These are phyloP conservation scores for Cladobotryum protrusum DNA, from an alignment of 2,329 filamentous ascomycete genomes.

Conservation along the genomic window DNA sequence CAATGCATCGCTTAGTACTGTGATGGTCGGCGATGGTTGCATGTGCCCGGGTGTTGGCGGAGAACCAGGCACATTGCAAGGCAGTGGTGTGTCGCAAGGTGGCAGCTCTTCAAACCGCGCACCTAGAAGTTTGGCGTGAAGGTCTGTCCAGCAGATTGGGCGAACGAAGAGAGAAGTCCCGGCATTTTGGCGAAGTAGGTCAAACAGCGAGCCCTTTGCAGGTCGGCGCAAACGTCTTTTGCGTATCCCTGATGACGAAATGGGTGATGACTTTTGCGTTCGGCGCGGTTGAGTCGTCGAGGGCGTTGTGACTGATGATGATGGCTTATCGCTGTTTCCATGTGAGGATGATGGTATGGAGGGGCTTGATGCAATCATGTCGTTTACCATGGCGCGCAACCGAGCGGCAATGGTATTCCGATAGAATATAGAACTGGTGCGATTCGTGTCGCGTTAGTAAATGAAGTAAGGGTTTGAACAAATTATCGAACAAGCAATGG, in stretches of 20 bases:
- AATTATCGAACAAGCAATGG: too few species aligned
- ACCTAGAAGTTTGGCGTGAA: slow-evolving; percentile 42
- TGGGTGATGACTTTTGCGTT: slow-evolving; percentile 6
- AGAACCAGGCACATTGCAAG: slow-evolving; percentile 25
- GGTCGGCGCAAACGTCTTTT: slow-evolving; percentile 30
- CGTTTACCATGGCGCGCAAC: slow-evolving; percentile 24
- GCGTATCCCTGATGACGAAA: slow-evolving; percentile 8
- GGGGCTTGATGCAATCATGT: slow-evolving; percentile 11
- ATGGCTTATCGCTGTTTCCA: not conserved
- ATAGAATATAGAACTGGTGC: slow-evolving; percentile 16
- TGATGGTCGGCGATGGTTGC: slow-evolving; percentile 37
- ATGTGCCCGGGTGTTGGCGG: slow-evolving; percentile 31
- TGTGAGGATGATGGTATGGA: slow-evolving; percentile 3
- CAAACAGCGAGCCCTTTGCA: slow-evolving; percentile 44
- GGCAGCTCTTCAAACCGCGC: slow-evolving; percentile 40
- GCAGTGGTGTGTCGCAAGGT: slow-evolving; percentile 36
- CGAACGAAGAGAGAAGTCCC: slow-evolving; percentile 44
- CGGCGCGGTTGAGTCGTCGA: slow-evolving; percentile 20
- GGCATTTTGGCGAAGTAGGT: slow-evolving; percentile 43
- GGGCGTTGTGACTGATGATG: slow-evolving; percentile 17
- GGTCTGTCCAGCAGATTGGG: slow-evolving; percentile 51
- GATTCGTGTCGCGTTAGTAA: not conserved
- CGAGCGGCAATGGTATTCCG: slow-evolving; percentile 23
- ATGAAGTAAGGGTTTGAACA: not conserved
- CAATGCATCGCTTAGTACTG: slow-evolving; percentile 37